Evolutionary conservation across 495 filamentous ascomycete genomes (phyloP).

Genomic region (Neurospora sp.): DNA sequence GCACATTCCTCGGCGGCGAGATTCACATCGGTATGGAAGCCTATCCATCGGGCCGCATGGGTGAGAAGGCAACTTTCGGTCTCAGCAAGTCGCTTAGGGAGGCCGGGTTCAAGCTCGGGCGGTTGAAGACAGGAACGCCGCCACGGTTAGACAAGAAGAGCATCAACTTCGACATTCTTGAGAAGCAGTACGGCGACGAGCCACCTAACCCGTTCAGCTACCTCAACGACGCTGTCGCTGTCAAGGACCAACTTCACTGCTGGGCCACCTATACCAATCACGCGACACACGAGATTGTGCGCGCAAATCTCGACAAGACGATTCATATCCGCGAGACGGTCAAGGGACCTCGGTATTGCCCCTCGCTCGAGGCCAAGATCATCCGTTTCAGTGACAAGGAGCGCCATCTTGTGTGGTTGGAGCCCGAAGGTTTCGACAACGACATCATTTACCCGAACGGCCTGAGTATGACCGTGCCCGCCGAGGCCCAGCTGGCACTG

Average conservation of each 20-base stretch:
- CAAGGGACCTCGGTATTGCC: constrained; percentile 89
- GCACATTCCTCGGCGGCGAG: constrained; percentile 91
- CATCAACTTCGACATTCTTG: constrained; percentile 67
- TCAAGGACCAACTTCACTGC: constrained; percentile 72
- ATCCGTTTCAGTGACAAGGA: constrained; percentile 72
- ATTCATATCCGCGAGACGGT: constrained; percentile 95
- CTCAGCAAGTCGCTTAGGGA: constrained; percentile 83
- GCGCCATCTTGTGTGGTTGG: constrained; percentile 88
- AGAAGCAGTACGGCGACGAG: constrained; percentile 69
- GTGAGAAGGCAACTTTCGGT: constrained; percentile 87
- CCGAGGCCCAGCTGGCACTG: constrained; percentile 71
- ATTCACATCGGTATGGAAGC: constrained; percentile 87
- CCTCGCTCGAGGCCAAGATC: constrained; percentile 89
- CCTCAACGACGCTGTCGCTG: constrained; percentile 64
- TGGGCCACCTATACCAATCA: constrained; percentile 79
- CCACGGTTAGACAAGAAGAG: constrained; percentile 74
- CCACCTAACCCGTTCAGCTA: constrained; percentile 89
- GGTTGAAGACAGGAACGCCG: constrained; percentile 92
- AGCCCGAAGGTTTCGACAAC: constrained; percentile 89
- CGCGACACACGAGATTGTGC: constrained; percentile 72
- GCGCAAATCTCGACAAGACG: constrained; percentile 79
- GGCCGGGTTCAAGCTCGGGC: constrained; percentile 83
- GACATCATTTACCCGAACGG: constrained; percentile 94
- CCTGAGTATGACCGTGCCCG: constrained; percentile 92
- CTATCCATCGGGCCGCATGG: constrained; percentile 83